Evolutionary conservation across 2,329 filamentous ascomycete species (phyloP), one percentile per base, ranked within the genome.

Genomic region (Exutisphaerella laricina): DNA sequence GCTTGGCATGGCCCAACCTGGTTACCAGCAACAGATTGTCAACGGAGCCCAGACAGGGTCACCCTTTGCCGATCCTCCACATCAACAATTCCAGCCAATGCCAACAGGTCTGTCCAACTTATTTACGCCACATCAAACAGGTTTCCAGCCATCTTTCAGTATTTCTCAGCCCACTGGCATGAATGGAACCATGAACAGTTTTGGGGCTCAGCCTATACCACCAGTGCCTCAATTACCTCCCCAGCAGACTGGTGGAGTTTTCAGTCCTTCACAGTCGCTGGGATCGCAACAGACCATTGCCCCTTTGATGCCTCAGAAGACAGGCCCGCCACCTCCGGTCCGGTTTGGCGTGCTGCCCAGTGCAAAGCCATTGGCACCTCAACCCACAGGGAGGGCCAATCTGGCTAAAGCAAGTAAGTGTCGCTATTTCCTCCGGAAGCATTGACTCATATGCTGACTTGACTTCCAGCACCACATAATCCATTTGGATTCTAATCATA

Each of bases 341-440:
- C 79, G 88, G 46, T 98, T 98, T 63, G 92, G 92, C 28, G 82
- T 94, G 25, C 75, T 78, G 44, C 71, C 74, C 20, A 79, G 81
- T 9, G 71, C 80, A 21, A 88, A 88, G 67, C 92, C 85, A 65
- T 69, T 97, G 57, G 75, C 78, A 48, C 81, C 89, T 21, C 92
- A 97, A 70, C 77, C 88, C 20, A 98, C 92, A 5, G 92, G 92
- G 51, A 75, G 85, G 71, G 92, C 92, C 43, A 96, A 97, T 65
- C 75, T 98, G 55, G 77, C 85, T 39, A 86, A 94, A 79, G 92
- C 92, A 60, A 98, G 90, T 97, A 82, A 84, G 90, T 89, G 33
- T 45, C 35, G 14, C 18, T 14, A 9, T 20, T 43, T 30, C 45
- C 33, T 25, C 22, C 33, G 16, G 18, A 12, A 50, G 50, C 38